phyloP scores from a whole-genome alignment of 805 yeast genomes.

The Yamadazyma phyllophila region DNA sequence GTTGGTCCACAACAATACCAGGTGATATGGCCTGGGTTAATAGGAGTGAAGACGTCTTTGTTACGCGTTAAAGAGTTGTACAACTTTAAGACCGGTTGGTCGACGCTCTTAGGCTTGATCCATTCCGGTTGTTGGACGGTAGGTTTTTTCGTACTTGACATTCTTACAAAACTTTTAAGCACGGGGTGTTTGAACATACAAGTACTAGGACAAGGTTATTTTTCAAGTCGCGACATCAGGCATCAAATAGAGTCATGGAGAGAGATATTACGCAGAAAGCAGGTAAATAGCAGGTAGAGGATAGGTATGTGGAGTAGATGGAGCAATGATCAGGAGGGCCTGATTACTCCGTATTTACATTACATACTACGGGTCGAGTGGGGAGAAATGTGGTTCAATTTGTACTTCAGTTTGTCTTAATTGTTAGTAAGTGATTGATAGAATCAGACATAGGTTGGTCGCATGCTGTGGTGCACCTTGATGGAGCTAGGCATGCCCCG shows the following conservation, averaged over 20 bases:
- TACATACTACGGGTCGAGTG: background rate
- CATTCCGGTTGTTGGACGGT: constrained; percentile 37
- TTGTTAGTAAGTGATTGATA: constrained; percentile 3
- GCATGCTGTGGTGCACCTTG: constrained; percentile 34
- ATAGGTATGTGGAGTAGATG: too few species aligned
- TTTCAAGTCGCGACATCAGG: background rate
- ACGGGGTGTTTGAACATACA: constrained; percentile 6
- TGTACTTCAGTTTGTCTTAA: background rate
- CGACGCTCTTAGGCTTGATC: constrained; percentile 20
- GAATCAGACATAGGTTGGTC: constrained; percentile 29
- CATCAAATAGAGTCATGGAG: background rate
- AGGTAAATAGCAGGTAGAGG: too few species aligned
- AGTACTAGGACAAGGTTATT: background rate
- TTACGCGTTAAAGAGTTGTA: constrained; percentile 82
- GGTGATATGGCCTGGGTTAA: constrained; percentile 59
- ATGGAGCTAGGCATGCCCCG: constrained; percentile 49
- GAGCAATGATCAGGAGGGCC: background rate
- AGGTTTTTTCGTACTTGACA: constrained; percentile 26
- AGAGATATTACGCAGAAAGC: background rate
- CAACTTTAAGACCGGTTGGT: constrained; percentile 47
- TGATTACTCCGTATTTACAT: background rate
- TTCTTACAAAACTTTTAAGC: constrained; percentile 12
- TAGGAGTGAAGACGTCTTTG: constrained; percentile 78
- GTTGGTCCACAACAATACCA: constrained; percentile 99
- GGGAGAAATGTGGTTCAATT: too few species aligned